Conservation (phyloP, 495 filamentous ascomycete species). For the Xylaria longipes region DNA sequence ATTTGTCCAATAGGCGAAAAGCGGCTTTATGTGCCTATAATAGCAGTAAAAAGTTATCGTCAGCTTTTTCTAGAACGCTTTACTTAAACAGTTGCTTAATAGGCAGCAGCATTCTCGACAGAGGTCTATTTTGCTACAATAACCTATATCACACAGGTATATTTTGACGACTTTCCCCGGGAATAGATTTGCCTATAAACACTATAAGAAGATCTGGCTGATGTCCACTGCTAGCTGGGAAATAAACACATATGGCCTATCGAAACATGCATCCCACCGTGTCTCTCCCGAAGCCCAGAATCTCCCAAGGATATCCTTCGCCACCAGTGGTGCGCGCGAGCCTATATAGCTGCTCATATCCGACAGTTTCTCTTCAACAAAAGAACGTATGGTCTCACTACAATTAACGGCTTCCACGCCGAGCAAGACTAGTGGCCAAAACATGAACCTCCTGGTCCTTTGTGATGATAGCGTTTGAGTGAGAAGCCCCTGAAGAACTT, state of each 20-base stretch:
- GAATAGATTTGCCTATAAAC: neutral
- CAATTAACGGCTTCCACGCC: slow-evolving; percentile 40
- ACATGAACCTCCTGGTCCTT: slow-evolving; percentile 33
- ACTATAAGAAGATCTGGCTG: neutral
- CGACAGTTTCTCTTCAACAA: neutral
- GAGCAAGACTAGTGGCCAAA: slow-evolving; percentile 45
- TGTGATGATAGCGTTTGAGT: slow-evolving; percentile 27
- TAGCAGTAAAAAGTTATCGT: neutral
- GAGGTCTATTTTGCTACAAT: too few relatives aligned
- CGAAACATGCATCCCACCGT: slow-evolving; percentile 47
- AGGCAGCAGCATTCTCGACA: too few relatives aligned
- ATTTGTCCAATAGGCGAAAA: too few relatives aligned
- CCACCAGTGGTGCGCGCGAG: slow-evolving; percentile 5
- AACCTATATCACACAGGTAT: too few relatives aligned
- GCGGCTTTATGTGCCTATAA: too few relatives aligned
- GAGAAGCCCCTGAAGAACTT: neutral
- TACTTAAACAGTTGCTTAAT: too few relatives aligned
- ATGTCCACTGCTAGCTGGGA: slow-evolving; percentile 30
- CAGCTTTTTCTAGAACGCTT: too few relatives aligned
- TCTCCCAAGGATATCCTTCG: slow-evolving; percentile 36
- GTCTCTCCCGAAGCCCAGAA: slow-evolving; percentile 41
- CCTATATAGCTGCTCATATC: neutral
- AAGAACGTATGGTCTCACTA: slow-evolving; percentile 21
- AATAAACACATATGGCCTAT: slow-evolving; percentile 36
- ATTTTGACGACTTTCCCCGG: neutral